These are phyloP conservation scores for Fragaria nilgerrensis DNA, from an alignment of 306 rosid species.

Conservation along the genomic window DNA sequence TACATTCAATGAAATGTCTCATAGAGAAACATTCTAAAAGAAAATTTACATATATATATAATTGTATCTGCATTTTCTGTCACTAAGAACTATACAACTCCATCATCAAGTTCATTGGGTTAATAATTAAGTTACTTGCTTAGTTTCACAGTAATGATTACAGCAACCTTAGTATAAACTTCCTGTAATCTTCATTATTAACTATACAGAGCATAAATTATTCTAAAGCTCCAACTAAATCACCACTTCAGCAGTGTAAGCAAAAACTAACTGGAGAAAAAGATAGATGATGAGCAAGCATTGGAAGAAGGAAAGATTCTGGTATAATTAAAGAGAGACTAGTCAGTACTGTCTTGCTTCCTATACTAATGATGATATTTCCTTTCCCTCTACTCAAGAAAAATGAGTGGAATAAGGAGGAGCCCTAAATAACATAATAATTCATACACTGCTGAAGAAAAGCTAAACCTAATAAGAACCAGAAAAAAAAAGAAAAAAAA, in stretches of 20 bases:
- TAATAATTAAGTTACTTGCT: neutral
- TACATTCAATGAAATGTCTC: neutral
- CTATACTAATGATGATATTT: slow-evolving; percentile 60
- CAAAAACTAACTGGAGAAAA: slow-evolving; percentile 14
- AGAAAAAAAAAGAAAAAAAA: slow-evolving; percentile 16
- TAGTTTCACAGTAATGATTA: neutral
- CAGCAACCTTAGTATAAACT: neutral
- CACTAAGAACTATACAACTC: neutral
- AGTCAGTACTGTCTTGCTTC: slow-evolving; percentile 36
- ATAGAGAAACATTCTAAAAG: neutral
- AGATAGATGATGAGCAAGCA: slow-evolving; percentile 40
- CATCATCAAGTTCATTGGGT: neutral
- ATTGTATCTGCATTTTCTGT: neutral
- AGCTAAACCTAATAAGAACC: neutral
- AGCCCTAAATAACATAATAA: neutral
- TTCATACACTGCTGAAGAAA: slow-evolving; percentile 23
- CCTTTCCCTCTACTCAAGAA: slow-evolving; percentile 33
- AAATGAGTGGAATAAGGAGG: slow-evolving; percentile 38
- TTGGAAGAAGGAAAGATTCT: slow-evolving; percentile 75
- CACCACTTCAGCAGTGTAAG: neutral
- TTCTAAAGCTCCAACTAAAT: slow-evolving; percentile 4
- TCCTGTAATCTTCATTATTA: neutral
- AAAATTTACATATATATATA: no score
- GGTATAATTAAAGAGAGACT: slow-evolving; percentile 49
- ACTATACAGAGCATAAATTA: neutral